phyloP scores from a whole-genome alignment of 306 rosid species.

The Cicer bijugum region DNA sequence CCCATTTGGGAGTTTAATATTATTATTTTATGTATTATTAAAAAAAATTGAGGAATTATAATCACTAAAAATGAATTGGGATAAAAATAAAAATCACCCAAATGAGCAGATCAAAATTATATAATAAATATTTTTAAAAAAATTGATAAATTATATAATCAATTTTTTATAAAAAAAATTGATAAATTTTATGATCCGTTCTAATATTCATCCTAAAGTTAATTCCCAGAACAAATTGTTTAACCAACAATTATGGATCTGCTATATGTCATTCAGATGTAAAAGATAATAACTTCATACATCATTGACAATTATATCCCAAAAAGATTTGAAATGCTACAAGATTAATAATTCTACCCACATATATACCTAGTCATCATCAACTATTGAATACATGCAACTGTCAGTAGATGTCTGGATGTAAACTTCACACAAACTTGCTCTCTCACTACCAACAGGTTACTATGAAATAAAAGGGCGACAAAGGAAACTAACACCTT shows the following conservation, averaged over 20 bases:
- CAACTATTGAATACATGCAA: conserved; percentile 1
- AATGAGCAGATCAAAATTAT: not conserved
- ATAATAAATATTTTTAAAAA: too few species aligned
- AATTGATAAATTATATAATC: too few species aligned
- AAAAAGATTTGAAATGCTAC: conserved; percentile 18
- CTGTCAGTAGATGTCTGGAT: not conserved
- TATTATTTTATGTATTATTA: too few species aligned
- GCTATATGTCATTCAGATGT: not conserved
- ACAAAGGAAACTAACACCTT: conserved; percentile 15
- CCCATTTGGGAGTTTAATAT: too few species aligned
- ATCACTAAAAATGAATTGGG: too few species aligned
- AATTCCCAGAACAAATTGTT: not conserved
- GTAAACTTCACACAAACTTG: conserved; percentile 4
- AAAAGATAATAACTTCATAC: not conserved
- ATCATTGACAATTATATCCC: not conserved
- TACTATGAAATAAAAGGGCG: not conserved
- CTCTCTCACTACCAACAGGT: not conserved
- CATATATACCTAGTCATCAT: conserved; percentile 8
- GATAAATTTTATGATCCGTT: too few species aligned
- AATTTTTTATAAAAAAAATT: too few species aligned
- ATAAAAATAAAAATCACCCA: not conserved
- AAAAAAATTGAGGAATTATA: too few species aligned
- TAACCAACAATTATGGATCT: not conserved
- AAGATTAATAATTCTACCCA: not conserved
- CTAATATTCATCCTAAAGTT: too few species aligned